Conservation (phyloP, 192 early-diverging fungal species). For the Podila horticola region DNA sequence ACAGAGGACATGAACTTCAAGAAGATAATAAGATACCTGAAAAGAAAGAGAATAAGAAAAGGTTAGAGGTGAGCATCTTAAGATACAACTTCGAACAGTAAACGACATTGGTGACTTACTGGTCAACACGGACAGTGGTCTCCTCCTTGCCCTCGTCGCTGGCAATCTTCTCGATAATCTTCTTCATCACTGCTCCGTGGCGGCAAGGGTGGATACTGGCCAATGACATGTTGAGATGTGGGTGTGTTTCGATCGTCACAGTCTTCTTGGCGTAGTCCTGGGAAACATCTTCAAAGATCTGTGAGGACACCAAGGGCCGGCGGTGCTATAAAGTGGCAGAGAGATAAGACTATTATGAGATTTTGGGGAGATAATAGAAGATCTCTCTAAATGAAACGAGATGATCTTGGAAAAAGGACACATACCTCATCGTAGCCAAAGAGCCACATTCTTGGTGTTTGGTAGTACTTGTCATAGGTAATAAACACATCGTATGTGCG, state of each 20-base stretch:
- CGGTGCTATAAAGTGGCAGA: slow-evolving; percentile 56
- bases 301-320: slow-evolving; percentile 83
- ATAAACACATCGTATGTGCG: slow-evolving; percentile 99
- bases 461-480: slow-evolving; percentile 99
- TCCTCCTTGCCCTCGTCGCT: slow-evolving; percentile 74
- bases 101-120: slow-evolving; percentile 62
- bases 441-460: slow-evolving; percentile 97
- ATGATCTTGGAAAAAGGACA: neutral
- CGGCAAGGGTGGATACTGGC: slow-evolving; percentile 99
- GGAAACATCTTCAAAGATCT: slow-evolving; percentile 98
- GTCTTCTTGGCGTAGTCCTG: slow-evolving; percentile 99
- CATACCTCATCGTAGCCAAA: slow-evolving; percentile 95
- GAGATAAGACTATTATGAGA: too few relatives aligned
- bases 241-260: slow-evolving; percentile 97
- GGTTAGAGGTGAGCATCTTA: neutral
- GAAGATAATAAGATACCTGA: slow-evolving; percentile 89
- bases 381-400: too few relatives aligned
- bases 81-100: neutral
- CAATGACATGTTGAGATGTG: slow-evolving; percentile 86
- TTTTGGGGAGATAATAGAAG: too few relatives aligned
- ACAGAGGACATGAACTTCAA: slow-evolving; percentile 98
- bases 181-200: slow-evolving; percentile 98
- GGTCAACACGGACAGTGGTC: slow-evolving; percentile 84
- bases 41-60: neutral
- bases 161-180: slow-evolving; percentile 86